phyloP scores from a whole-genome alignment of 2,329 filamentous ascomycete genomes.

The Colletotrichum kahawae region DNA sequence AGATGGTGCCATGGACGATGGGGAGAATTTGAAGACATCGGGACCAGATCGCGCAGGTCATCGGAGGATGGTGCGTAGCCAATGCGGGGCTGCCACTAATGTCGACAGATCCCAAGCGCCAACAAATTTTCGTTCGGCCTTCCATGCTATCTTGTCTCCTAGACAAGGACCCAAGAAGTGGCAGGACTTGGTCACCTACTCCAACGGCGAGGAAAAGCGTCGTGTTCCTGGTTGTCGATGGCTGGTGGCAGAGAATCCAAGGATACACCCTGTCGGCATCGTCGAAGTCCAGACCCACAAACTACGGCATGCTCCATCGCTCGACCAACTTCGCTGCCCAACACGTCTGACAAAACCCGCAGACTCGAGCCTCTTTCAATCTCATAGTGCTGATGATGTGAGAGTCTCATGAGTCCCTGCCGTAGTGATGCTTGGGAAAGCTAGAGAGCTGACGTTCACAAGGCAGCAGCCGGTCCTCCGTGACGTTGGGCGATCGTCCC shows the following conservation, averaged over 20 bases:
- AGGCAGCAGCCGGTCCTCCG: slow-evolving; percentile 12
- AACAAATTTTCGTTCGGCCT: background rate
- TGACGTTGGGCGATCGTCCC: slow-evolving; percentile 1
- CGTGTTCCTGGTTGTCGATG: slow-evolving; percentile 7
- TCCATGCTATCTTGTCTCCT: background rate
- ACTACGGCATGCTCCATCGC: slow-evolving; percentile 9
- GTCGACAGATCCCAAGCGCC: slow-evolving; percentile 1
- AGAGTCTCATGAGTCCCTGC: background rate
- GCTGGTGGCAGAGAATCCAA: slow-evolving; percentile 6
- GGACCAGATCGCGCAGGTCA: background rate
- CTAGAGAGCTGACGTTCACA: slow-evolving; percentile 11
- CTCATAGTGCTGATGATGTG: background rate
- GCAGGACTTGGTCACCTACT: background rate
- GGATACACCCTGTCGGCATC: slow-evolving; percentile 17
- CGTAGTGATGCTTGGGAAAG: slow-evolving; percentile 3
- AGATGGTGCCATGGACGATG: background rate
- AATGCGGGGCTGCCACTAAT: slow-evolving; percentile 9
- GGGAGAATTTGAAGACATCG: background rate
- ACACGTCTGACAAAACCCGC: background rate
- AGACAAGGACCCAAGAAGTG: background rate
- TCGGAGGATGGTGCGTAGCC: background rate
- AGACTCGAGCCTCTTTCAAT: background rate
- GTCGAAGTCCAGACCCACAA: slow-evolving; percentile 13
- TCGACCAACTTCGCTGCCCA: slow-evolving; percentile 13
- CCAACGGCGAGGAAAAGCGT: background rate